Evolutionary conservation across 176 grass and related monocot species (phyloP).

Genomic region (Raddia distichophylla): DNA sequence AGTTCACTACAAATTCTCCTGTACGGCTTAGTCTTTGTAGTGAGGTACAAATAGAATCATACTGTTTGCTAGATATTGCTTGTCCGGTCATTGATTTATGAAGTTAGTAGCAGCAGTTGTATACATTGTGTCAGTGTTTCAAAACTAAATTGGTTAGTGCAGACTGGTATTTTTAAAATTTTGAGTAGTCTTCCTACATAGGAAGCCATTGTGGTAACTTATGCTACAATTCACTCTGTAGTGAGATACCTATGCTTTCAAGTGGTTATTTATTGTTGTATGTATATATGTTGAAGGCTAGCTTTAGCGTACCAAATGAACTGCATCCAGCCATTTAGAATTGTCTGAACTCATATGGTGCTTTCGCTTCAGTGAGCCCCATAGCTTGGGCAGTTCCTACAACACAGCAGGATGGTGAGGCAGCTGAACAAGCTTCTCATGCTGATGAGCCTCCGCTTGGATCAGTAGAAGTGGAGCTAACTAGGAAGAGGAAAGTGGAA

Average conservation of each 20-base stretch:
- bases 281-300: constrained; percentile 7
- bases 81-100: not conserved
- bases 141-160: constrained; percentile 12
- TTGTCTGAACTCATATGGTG: constrained; percentile 20
- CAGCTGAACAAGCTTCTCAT: constrained; percentile 25
- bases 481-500: constrained; percentile 35
- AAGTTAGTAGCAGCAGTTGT: not conserved
- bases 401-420: constrained; percentile 7
- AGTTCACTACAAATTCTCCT: not conserved
- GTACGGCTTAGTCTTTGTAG: not conserved
- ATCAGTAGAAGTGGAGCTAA: constrained; percentile 25
- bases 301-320: constrained; percentile 8
- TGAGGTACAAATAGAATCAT: constrained; percentile 10
- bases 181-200: not conserved
- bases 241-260: constrained; percentile 15
- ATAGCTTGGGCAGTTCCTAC: constrained; percentile 58
- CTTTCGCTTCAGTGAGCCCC: constrained; percentile 49
- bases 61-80: constrained; percentile 21
- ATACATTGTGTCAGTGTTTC: not conserved
- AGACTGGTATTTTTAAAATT: constrained; percentile 12
- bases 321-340: constrained; percentile 7
- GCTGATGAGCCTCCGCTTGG: not conserved
- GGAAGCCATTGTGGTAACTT: not conserved
- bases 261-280: not conserved
- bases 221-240: constrained; percentile 15